Percentiles rank a stretch among this genome's conserved stretches.
Evolutionary conservation across 345 rosid species (phyloP).

Genomic region (Pistacia integerrima): DNA sequence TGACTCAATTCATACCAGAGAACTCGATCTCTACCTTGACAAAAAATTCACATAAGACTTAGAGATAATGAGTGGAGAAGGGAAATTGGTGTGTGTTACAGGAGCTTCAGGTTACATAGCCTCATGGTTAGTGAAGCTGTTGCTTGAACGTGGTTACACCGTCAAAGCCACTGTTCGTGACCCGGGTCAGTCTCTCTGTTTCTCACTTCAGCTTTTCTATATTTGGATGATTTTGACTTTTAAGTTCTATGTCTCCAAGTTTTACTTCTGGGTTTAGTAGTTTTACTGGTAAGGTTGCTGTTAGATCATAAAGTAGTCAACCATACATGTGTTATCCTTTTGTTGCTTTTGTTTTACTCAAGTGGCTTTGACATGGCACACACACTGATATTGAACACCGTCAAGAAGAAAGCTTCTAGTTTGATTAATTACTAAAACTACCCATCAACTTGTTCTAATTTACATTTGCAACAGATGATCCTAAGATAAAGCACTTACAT

Average conservation of each 20-base stretch:
- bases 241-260: neutral
- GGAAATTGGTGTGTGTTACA: conserved; percentile 36
- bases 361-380: too few relatives aligned
- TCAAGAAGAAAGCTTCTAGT: too few relatives aligned
- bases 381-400: too few relatives aligned
- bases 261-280: neutral
- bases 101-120: conserved; percentile 51
- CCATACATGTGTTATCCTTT: too few relatives aligned
- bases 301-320: neutral
- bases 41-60: neutral
- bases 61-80: conserved; percentile 34
- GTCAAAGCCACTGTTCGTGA: conserved; percentile 48
- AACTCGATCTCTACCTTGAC: too few relatives aligned
- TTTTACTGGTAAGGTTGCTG: neutral
- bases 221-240: neutral
- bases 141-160: conserved; percentile 47
- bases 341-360: too few relatives aligned
- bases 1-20: too few relatives aligned
- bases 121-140: conserved; percentile 42
- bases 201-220: too few relatives aligned
- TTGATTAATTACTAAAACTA: too few relatives aligned
- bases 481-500: conserved; percentile 30
- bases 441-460: neutral
- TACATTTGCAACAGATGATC: conserved; percentile 34
- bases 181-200: conserved; percentile 26